phyloP scores from a whole-genome alignment of 2,329 filamentous ascomycete species.

The Teratosphaeria zuluensis region DNA sequence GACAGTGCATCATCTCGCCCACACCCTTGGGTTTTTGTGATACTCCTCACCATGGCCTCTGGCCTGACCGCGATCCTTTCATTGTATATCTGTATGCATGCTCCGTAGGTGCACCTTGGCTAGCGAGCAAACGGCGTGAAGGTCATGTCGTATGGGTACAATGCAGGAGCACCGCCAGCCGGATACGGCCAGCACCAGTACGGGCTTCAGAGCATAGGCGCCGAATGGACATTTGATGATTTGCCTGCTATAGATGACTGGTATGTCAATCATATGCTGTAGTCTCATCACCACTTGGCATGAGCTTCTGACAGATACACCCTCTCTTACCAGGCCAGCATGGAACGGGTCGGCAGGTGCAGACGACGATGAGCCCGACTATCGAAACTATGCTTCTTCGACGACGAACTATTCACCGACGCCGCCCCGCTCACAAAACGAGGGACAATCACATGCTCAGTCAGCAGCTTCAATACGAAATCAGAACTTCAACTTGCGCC shows the following conservation, averaged over 20 bases:
- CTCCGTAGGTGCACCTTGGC: too few species aligned
- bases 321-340: not conserved
- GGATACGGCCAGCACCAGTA: not conserved
- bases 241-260: not conserved
- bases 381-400: not conserved
- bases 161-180: not conserved
- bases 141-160: not conserved
- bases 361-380: not conserved
- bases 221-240: not conserved
- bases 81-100: too few species aligned
- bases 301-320: not conserved
- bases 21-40: too few species aligned
- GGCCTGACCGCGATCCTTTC: too few species aligned
- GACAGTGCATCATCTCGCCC: too few species aligned
- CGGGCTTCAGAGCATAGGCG: not conserved
- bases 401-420: not conserved
- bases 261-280: not conserved
- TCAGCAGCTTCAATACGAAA: not conserved
- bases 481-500: not conserved
- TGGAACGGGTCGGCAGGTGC: not conserved
- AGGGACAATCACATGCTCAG: not conserved
- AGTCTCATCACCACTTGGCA: not conserved
- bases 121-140: not conserved
- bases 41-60: too few species aligned
- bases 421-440: not conserved